These are phyloP conservation scores for Lachancea lanzarotensis DNA, from an alignment of 805 yeast genomes.

Conservation along the genomic window DNA sequence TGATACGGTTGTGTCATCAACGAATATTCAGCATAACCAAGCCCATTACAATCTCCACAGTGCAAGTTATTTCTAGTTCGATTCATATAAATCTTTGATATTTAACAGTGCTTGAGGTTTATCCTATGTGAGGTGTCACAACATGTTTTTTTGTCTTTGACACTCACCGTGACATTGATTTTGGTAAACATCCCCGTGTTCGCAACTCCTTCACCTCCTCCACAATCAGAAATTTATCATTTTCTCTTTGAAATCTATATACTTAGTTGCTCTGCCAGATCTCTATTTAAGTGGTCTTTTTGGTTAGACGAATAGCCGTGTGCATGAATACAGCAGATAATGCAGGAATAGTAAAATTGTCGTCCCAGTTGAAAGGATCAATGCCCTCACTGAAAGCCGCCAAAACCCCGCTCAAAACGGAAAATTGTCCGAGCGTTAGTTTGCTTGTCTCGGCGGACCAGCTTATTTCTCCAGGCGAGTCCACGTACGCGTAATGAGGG, in stretches of 20 bases:
- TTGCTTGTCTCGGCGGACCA: conserved; percentile 61
- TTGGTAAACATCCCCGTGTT: too few relatives aligned
- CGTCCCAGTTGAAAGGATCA: conserved; percentile 73
- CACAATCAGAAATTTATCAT: neutral
- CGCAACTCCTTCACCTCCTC: neutral
- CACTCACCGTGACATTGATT: too few relatives aligned
- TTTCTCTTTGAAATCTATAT: neutral
- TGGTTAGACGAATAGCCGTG: conserved; percentile 35
- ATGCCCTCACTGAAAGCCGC: conserved; percentile 86
- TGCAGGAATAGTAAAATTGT: conserved; percentile 91
- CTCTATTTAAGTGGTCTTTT: neutral
- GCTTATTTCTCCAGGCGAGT: conserved; percentile 49
- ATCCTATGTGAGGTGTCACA: too few relatives aligned
- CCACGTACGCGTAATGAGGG: conserved; percentile 53
- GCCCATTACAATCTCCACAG: too few relatives aligned
- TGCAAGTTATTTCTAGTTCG: too few relatives aligned
- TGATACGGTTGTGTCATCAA: neutral
- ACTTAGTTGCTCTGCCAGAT: neutral
- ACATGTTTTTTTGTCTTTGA: too few relatives aligned
- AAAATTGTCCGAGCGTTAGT: conserved; percentile 46
- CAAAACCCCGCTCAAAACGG: conserved; percentile 65
- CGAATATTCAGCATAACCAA: too few relatives aligned
- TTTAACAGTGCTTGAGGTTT: too few relatives aligned
- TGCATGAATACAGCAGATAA: conserved; percentile 64
- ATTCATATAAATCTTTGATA: too few relatives aligned